Evolutionary conservation across 2,329 filamentous ascomycete genomes (phyloP), one percentile per base, ranked within the genome.

Genomic region (Colletotrichum sp.): DNA sequence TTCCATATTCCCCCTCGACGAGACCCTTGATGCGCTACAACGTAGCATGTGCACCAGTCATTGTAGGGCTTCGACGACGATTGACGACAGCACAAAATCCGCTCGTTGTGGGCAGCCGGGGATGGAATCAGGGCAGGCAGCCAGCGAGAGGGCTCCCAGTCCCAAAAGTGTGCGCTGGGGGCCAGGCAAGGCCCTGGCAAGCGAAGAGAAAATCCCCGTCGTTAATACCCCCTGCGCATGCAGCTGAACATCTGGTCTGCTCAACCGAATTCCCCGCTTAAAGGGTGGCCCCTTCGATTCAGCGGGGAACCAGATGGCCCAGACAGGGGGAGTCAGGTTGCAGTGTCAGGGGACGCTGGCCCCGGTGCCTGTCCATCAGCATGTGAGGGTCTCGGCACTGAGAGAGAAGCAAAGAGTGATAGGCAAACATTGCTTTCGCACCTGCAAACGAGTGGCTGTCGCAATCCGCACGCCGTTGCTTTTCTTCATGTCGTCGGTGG

Each of bases 321-420:
- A 67, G 68, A 24, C 62, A 55, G 26, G 26, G 30, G 28, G 59
- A 26, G 44, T n/a, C 52, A 26, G 30, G 68, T 72, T 24, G 71
- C 64, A 69, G 57, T 74, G 70, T 66, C 71, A 55, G 59, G 71
- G 70, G 63, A 55, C 52, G 63, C 52, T 57, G 32, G 55, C 55
- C n/a, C 44, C 34, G 13, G 22, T 67, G 72, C 34, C 26, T 48
- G 65, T 28, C 44, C 59, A 62, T 73, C 63, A 36, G 68, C 65
- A 32, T 73, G 32, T 44, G 59, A 74, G 57, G 44, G 70, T 63
- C 71, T 74, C 57, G 74, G 74, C 70, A 76, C 26, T 76, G 70
- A 26, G 55, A 69, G 26, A 60, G 48, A 48, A 64, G 22, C 34
- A 66, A 26, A 60, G 64, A 57, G 64, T 44, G 59, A 28, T 44